Base-by-base conservation (phyloP, 1,284 basidiomycete species). In the Crepidotus sp. region DNA sequence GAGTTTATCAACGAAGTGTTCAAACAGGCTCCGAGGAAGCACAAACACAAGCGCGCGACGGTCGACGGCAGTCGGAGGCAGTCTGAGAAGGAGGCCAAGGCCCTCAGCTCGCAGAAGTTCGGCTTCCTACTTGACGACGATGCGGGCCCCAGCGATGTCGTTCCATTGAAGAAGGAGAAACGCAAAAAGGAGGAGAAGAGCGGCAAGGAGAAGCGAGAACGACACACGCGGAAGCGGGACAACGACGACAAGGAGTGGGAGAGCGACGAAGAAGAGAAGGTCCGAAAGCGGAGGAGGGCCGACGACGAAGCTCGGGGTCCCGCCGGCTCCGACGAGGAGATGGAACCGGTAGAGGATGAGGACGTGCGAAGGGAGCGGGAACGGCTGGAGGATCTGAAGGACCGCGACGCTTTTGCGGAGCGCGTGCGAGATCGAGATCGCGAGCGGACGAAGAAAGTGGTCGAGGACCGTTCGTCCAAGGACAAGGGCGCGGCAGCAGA, bases 351-450 rank as follows among this genome's bases (percentile, higher is more conserved):
- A 9, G 85, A 91, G 59, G 84, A 83, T 52, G 83, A 86, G 56
- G 83, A 80, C 4, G 67, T 66, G 26, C 70, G 82, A 36, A 74
- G 62, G 55, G 92, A 93, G 64, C 70, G 78, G 33, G 85, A 93
- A 57, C 72, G 90, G 19, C 49, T 81, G 42, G 76, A 83, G 57
- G 95, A 98, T 56, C 53, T 89, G 10, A 73, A 76, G 46, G 95
- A 97, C 52, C 74, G 95, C 48, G 95, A 98, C 61, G 93, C 85
- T 26, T 97, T 98, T 57, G 87, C 95, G 0, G 81, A 89, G 53
- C 82, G 95, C 4, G 78, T 98, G 56, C 79, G 78, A 57, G 76
- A 84, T 46, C 81, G 84, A 48, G 94, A 98, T 64, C 74, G 76
- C 56, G 84, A 90, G 62, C 77, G 76, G 61, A 90, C 86, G 30